Base-by-base conservation (phyloP, 768 basidiomycete species). In the Boletus subcaerulescens region DNA sequence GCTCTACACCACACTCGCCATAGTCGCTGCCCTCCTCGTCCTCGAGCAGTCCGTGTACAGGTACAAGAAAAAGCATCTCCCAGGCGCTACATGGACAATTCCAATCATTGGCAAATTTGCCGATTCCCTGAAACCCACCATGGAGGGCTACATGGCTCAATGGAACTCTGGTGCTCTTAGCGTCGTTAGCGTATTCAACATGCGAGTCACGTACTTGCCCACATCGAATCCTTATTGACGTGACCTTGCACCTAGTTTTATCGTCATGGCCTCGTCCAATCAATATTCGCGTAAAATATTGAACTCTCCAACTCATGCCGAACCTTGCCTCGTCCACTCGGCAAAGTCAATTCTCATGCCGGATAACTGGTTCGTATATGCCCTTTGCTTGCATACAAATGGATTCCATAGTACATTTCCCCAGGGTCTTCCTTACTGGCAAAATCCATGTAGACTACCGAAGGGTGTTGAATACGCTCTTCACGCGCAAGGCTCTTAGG, bases 31-130 rank as follows among this genome's bases (percentile, higher is more conserved):
- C 13, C 82, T 99, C 40, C 84, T 99, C 47, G 75, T 84, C 44
- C 77, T 96, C 50, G 96, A 99, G 67, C 94, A 97, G 74, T 76
- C 81, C 32, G 82, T 94, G 18, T 99, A 96, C 72, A 79, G 96
- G 35, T 81, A 80, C 67, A 95, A 97, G 76, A 98, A 98, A 67
- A 82, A 79, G 18, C 82, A 89, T 62, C 81, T 98, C 8, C 94
- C 96, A 0, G 96, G 96, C 7, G 84, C 80, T 44, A 78, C 71
- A 67, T 98, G 93, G 94, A 97, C 93, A 13, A 94, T 97, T 59
- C 97, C 97, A n/a, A 65, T 99, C 65, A 98, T 99, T 52, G 97
- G 97, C 53, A 94, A 94, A 72, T 97, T 98, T 63, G 85, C 88
- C 5, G 93, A 98, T 67, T 95, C 92, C 5, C 76, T 96, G 76